Evolutionary conservation across 331 rosid genomes (phyloP), one percentile per base, ranked within the genome.

Genomic region (Pyracantha coccinea): DNA sequence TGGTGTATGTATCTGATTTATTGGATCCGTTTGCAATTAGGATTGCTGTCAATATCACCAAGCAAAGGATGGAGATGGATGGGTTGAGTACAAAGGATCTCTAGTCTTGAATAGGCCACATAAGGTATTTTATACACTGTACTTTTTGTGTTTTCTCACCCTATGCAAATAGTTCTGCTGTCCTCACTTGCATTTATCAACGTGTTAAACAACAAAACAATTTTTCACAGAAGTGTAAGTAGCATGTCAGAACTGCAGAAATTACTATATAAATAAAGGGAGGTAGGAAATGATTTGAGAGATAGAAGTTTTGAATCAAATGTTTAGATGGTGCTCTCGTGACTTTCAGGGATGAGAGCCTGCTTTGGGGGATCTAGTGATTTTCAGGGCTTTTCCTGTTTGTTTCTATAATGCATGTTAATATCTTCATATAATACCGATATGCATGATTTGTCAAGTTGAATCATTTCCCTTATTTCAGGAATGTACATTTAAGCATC

Each of bases 21-120:
- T 70, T 68, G 44, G 60, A 75, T 75, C 73, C 71, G 66, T 73
- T 78, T 74, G 87, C 72, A 41, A 72, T 57, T 84, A 95, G 99
- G 99, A 95, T 74, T 95, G 99, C 80, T 75, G 98, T 79, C 99
- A 95, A 87, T 90, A 90, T 88, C 99, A 95, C 86, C 98, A 92
- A 79, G 99, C 99, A 31, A 92, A 90, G 84, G 99, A 95, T 77
- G 99, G 99, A 77, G 99, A 95, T 82, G 99, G 99, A 65, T 95
- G 99, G 99, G 92, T 95, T 19, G 98, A 95, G 83, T 86, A 89
- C 85, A 92, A 83, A 83, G 99, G 99, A 57, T 86, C 99, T 33
- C 80, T 95, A 80, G 90, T 86, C 66, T 88, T 95, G 81, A 92
- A 86, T 78, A 80, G 82, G 79, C 88, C 96, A 75, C 96, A 95